Percentiles rank a stretch among this genome's conserved stretches.
Conservation (phyloP, 768 basidiomycete genomes). For the Sutorius australiensis region DNA sequence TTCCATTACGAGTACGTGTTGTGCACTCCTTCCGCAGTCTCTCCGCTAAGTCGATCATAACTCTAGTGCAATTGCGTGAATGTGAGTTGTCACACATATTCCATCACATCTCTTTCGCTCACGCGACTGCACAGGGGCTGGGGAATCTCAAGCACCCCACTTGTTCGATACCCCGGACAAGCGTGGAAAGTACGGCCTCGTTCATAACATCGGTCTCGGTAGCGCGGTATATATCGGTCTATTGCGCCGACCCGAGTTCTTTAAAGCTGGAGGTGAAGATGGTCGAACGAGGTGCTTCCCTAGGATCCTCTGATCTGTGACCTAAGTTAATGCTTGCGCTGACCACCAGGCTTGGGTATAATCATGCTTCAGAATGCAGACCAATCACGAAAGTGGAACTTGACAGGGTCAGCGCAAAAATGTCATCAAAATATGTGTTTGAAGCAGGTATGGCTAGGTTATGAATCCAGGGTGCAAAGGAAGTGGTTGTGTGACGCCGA, state of each 20-base stretch:
- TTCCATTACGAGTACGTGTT: slow-evolving; percentile 66
- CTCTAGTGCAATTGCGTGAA: slow-evolving; percentile 66
- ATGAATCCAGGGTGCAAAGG: slow-evolving; percentile 17
- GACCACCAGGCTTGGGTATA: slow-evolving; percentile 64
- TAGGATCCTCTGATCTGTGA: not conserved
- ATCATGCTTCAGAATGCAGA: slow-evolving; percentile 66
- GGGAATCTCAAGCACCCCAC: slow-evolving; percentile 71
- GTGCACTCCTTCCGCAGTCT: not conserved
- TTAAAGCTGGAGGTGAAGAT: slow-evolving; percentile 53
- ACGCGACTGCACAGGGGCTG: slow-evolving; percentile 50
- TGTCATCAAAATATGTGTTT: slow-evolving; percentile 43
- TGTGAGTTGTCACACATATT: slow-evolving; percentile 37
- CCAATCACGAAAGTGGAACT: slow-evolving; percentile 59
- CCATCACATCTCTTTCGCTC: not conserved
- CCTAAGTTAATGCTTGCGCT: not conserved
- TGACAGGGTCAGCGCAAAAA: slow-evolving; percentile 69
- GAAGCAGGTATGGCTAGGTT: slow-evolving; percentile 32
- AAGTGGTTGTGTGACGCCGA: not conserved
- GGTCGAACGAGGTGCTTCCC: slow-evolving; percentile 52
- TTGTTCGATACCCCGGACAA: slow-evolving; percentile 58
- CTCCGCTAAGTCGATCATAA: not conserved
- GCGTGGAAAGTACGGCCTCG: slow-evolving; percentile 72
- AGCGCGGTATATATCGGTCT: slow-evolving; percentile 75
- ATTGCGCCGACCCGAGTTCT: slow-evolving; percentile 75
- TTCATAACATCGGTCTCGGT: slow-evolving; percentile 79